phyloP scores from a whole-genome alignment of 192 early-diverging fungal genomes.

The Powellomyces hirtus region DNA sequence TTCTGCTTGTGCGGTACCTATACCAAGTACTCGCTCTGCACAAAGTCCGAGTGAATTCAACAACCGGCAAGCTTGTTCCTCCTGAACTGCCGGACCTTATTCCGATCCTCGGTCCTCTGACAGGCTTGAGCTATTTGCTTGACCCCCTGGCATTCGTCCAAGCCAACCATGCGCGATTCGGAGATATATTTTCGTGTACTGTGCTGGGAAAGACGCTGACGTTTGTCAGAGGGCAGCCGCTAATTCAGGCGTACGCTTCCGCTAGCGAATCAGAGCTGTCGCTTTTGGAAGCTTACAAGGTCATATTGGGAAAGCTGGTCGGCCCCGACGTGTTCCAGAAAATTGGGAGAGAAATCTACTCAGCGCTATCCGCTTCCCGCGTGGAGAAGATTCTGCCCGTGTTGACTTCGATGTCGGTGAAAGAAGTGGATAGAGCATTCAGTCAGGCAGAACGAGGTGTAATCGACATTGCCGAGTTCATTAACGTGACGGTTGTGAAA shows the following conservation, averaged over 20 bases:
- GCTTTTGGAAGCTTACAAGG: neutral
- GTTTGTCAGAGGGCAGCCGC: neutral
- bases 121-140: neutral
- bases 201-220: conserved; percentile 6
- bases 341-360: neutral
- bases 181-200: neutral
- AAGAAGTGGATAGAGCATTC: neutral
- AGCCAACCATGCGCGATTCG: neutral
- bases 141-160: neutral
- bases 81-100: neutral
- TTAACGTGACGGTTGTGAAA: neutral
- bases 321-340: conserved; percentile 2
- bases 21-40: neutral
- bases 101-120: neutral
- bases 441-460: neutral
- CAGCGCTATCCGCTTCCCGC: neutral
- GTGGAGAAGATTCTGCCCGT: neutral
- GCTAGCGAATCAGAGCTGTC: conserved; percentile 1
- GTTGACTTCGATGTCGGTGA: neutral
- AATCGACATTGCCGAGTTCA: neutral
- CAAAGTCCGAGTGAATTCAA: neutral
- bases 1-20: neutral
- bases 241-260: neutral
- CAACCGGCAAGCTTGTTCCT: neutral
- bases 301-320: neutral